These are phyloP conservation scores for Stachybotrys chartarum DNA, from an alignment of 2,329 filamentous ascomycete species.

Conservation along the genomic window DNA sequence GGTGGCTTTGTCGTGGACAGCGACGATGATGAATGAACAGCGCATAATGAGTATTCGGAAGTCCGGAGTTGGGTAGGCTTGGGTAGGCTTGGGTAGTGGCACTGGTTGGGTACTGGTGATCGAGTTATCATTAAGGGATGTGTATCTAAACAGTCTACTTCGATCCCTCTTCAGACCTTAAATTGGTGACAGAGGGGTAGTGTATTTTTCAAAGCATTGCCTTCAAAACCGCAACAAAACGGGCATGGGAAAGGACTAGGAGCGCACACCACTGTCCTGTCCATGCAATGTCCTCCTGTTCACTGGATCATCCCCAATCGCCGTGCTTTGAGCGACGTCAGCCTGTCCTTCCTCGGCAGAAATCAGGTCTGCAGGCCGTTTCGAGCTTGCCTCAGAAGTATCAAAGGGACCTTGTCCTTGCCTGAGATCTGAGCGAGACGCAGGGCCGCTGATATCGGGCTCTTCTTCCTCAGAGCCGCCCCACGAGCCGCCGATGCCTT, in stretches of 20 bases:
- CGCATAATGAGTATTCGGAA: not conserved
- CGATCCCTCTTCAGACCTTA: too few species aligned
- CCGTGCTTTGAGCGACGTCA: conserved; percentile 19
- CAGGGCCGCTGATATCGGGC: conserved; percentile 3
- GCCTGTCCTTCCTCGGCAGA: conserved; percentile 22
- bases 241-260: not conserved
- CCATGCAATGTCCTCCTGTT: conserved; percentile 11
- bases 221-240: not conserved
- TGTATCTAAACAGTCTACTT: not conserved
- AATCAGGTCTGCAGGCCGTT: conserved; percentile 23
- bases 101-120: not conserved
- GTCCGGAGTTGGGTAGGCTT: too few species aligned
- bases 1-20: conserved; percentile 53
- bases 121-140: not conserved
- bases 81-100: not conserved
- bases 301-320: conserved; percentile 19
- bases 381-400: conserved; percentile 16
- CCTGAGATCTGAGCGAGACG: conserved; percentile 5
- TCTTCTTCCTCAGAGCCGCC: conserved; percentile 25
- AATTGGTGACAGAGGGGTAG: too few species aligned
- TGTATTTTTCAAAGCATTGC: too few species aligned
- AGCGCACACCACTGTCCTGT: not conserved
- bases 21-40: conserved; percentile 44
- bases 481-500: conserved; percentile 61
- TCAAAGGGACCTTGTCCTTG: conserved; percentile 15